Conservation (phyloP, 2,329 filamentous ascomycete species). For the Mycogone perniciosa region DNA sequence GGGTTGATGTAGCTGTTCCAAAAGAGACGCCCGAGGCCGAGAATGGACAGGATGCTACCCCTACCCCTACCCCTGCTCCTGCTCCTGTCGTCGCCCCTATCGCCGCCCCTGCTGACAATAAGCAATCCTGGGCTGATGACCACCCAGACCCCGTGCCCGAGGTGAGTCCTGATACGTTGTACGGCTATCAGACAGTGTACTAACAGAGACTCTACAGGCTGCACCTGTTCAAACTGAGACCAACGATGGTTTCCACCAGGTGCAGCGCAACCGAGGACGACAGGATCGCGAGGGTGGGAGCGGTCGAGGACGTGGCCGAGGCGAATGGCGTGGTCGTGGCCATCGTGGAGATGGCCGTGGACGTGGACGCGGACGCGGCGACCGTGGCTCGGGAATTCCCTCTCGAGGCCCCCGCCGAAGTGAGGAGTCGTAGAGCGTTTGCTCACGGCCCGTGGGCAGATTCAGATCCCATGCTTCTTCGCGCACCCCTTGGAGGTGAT, state of each 20-base stretch:
- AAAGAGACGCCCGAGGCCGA: slow-evolving; percentile 71
- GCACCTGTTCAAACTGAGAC: slow-evolving; percentile 35
- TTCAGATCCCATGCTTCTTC: slow-evolving; percentile 23
- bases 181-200: neutral
- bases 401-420: slow-evolving; percentile 32
- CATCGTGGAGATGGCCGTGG: slow-evolving; percentile 42
- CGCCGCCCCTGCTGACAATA: slow-evolving; percentile 43
- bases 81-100: slow-evolving; percentile 19
- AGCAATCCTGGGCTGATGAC: slow-evolving; percentile 78
- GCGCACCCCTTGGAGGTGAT: slow-evolving; percentile 26
- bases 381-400: slow-evolving; percentile 28
- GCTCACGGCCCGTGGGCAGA: slow-evolving; percentile 21
- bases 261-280: slow-evolving; percentile 54
- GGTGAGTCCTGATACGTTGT: slow-evolving; percentile 28
- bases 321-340: slow-evolving; percentile 46
- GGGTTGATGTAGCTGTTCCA: slow-evolving; percentile 63
- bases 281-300: slow-evolving; percentile 45
- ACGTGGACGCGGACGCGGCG: slow-evolving; percentile 36
- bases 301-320: slow-evolving; percentile 39
- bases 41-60: slow-evolving; percentile 54
- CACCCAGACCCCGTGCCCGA: slow-evolving; percentile 49
- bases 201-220: slow-evolving; percentile 16
- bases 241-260: slow-evolving; percentile 67
- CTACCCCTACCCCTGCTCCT: neutral
- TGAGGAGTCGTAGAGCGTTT: slow-evolving; percentile 33